Base-by-base conservation (phyloP, 2,329 filamentous ascomycete species). In the Alternaria arbusti region DNA sequence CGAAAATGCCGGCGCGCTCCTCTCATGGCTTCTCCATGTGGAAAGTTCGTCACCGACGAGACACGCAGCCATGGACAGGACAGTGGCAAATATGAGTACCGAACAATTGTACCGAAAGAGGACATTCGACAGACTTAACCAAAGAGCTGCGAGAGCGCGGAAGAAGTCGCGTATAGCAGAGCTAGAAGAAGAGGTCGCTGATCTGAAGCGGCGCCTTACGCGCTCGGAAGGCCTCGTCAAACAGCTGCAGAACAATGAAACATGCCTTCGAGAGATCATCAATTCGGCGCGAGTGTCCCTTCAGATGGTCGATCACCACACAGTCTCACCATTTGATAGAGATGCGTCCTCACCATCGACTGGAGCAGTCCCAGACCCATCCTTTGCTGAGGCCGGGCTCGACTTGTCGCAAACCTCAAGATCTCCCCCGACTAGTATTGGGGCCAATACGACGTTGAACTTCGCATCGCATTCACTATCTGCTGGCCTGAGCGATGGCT, bases 101-200 rank as follows among this genome's bases (percentile, higher is more conserved):
- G 63, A 65, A 45, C 63, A 65, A 44, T 40, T 65, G 13, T 62
- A 65, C 36, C 59, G 63, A 25, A 65, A 65, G 28, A 22, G 63
- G 17, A 59, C 63, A n/a, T 57, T 65, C 32, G 63, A 65, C 43
- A 30, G 63, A 28, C 47, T 45, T 20, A 65, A 65, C 32, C 63
- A 65, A 51, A 40, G 63, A 40, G 59, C 49, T 30, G 58, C 28
- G 30, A 58, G 56, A 40, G 56, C 56, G 30, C 44, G 56, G 13
- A 58, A 58, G 46, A 58, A 52, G 56, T 30, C 45, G 25, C 56
- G 56, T 32, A 52, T 58, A 25, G 12, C 30, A 55, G 63, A 54
- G 59, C 63, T 45, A 12, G 63, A 65, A 65, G 50, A 65, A 45
- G 59, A 65, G 22, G 45, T 58, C 20, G 13, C 22, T 51, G 46